Conservation (phyloP, 2,329 filamentous ascomycete genomes). For the Colletotrichum kahawae region DNA sequence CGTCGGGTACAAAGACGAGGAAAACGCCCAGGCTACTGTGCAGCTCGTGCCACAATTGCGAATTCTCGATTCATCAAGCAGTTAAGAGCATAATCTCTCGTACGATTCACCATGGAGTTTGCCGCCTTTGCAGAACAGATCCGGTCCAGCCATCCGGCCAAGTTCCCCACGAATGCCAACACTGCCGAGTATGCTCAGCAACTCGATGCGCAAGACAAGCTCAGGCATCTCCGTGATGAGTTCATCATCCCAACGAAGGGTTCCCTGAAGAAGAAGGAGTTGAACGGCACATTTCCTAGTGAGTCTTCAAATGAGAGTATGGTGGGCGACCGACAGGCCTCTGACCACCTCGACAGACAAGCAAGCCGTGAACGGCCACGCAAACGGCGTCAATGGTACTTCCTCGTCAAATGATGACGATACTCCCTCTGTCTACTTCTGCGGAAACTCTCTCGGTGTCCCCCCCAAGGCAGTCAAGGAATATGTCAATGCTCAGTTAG, state of each 20-base stretch:
- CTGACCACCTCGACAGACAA: background rate
- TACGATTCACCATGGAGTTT: constrained; percentile 41
- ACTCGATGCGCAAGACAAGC: constrained; percentile 66
- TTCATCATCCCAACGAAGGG: constrained; percentile 79
- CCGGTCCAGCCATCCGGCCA: constrained; percentile 42
- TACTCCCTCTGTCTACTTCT: constrained; percentile 69
- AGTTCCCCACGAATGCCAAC: constrained; percentile 54
- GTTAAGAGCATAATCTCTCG: background rate
- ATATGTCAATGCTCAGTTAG: constrained; percentile 74
- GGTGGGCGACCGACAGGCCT: too few species aligned
- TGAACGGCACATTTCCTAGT: constrained; percentile 52
- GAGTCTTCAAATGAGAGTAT: constrained; percentile 17
- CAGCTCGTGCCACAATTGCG: background rate
- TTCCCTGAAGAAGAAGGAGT: constrained; percentile 69
- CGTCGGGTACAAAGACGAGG: constrained; percentile 22
- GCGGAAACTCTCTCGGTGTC: constrained; percentile 79
- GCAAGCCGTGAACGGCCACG: constrained; percentile 27
- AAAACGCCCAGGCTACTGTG: background rate
- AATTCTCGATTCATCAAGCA: background rate
- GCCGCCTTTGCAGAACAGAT: constrained; percentile 42
- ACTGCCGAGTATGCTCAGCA: constrained; percentile 51
- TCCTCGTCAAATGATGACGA: constrained; percentile 35
- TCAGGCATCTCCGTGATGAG: constrained; percentile 67
- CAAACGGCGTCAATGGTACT: constrained; percentile 24
- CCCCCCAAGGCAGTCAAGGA: constrained; percentile 71